Evolutionary conservation across 441 rosid genomes (phyloP).

Genomic region (Francoa sonchifolia): DNA sequence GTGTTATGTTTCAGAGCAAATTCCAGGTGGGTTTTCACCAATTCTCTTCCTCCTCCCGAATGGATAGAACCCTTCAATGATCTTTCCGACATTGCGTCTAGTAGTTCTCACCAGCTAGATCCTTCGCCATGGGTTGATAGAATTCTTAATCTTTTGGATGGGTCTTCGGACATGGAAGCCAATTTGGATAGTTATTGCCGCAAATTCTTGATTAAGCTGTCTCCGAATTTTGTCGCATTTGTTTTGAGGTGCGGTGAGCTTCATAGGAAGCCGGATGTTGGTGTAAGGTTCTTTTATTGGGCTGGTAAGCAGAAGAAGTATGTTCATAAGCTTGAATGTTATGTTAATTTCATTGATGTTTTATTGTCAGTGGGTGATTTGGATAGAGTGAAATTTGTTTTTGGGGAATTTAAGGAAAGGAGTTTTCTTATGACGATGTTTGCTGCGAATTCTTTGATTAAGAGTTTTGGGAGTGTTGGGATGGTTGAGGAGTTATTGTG

Average conservation of each 20-base stretch:
- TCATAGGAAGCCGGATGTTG: slow-evolving; percentile 6
- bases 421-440: slow-evolving; percentile 15
- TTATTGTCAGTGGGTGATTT: slow-evolving; percentile 10
- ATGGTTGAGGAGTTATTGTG: slow-evolving; percentile 37
- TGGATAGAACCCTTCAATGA: slow-evolving; percentile 61
- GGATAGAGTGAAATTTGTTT: slow-evolving; percentile 4
- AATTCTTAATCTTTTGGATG: slow-evolving; percentile 11
- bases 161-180: slow-evolving; percentile 17
- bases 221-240: slow-evolving; percentile 11
- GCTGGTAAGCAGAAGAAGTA: slow-evolving; percentile 12
- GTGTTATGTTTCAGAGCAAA: slow-evolving; percentile 12
- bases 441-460: slow-evolving; percentile 14
- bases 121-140: slow-evolving; percentile 14
- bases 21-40: slow-evolving; percentile 26
- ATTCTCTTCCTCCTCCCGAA: slow-evolving; percentile 57
- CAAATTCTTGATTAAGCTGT: slow-evolving; percentile 11
- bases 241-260: slow-evolving; percentile 2
- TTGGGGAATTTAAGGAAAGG: slow-evolving; percentile 9
- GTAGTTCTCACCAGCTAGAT: neutral
- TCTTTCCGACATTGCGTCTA: slow-evolving; percentile 15
- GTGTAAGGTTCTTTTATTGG: slow-evolving; percentile 16
- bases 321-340: slow-evolving; percentile 11
- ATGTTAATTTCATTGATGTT: slow-evolving; percentile 12
- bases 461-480: slow-evolving; percentile 35
- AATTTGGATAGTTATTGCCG: slow-evolving; percentile 8